Base-by-base conservation (phyloP, 352 stramenopile species). In the Peronosclerospora sorghi region DNA sequence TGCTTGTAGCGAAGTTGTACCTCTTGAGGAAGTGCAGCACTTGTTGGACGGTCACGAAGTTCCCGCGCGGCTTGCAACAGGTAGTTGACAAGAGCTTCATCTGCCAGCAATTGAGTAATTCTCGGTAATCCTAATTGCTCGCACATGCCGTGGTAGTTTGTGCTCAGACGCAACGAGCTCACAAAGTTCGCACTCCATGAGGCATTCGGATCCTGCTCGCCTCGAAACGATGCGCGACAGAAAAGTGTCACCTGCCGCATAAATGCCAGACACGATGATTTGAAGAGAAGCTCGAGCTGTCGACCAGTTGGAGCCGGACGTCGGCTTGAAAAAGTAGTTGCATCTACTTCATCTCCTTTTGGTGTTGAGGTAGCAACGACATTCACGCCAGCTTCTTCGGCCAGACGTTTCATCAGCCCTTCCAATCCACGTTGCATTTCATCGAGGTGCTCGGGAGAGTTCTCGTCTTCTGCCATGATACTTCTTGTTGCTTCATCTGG, bases 101-200 rank as follows among this genome's bases (percentile, higher is more conserved):
- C 71, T 0, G 51, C 46, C 17, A 86, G 29, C 9, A 91, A 45
- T 13, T 86, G 70, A 2, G 68, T 56, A 14, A 85, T 57, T 21
- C 57, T 68, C 0, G 78, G 75, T 12, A 88, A 37, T 5, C 78
- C 78, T 0, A 91, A 48, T 45, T 91, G 78, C 45, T 86, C 69
- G 27, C 68, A 77, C 69, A 91, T 77, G 32, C 73, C 65, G 40
- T 84, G 55, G 28, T 74, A 87, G 32, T 87, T 77, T 14, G 73
- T 88, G 32, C 71, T 84, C 2, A 88, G 51, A 0, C 74, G 71
- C 51, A 91, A 32, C 2, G 68, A 86, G 21, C 62, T 82, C 32
- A 86, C 73, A 48, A 88, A 86, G 38, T 90, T 90, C 18, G 74
- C 72, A 41, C 79, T 86, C 61, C 72, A 77, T 2, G 73, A 63